phyloP scores from a whole-genome alignment of 352 stramenopile genomes.

The Plasmopara halstedii region DNA sequence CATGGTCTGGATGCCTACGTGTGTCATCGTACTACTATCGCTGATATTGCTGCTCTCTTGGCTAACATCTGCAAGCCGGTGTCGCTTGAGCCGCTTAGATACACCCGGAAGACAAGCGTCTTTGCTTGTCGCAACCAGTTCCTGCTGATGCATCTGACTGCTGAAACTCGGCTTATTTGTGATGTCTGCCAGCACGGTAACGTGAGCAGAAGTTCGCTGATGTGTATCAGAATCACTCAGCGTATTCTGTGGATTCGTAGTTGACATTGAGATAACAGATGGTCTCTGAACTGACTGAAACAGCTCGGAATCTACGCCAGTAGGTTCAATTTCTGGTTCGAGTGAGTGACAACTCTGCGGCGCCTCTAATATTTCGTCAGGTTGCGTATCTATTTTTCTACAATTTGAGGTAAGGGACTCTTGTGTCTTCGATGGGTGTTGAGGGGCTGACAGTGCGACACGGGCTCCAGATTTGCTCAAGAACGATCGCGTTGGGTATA shows the following conservation, averaged over 20 bases:
- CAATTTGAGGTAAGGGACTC: constrained; percentile 7
- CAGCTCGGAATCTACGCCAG: constrained; percentile 1
- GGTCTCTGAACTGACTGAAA: constrained; percentile 1
- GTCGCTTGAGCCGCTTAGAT: constrained; percentile 31
- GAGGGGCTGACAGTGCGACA: constrained; percentile 21
- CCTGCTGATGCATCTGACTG: constrained; percentile 14
- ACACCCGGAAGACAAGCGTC: constrained; percentile 1
- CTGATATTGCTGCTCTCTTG: constrained; percentile 28
- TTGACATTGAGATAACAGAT: not conserved
- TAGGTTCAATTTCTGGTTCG: constrained; percentile 7
- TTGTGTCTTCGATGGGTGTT: constrained; percentile 7
- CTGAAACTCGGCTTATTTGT: constrained; percentile 39
- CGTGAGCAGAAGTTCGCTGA: constrained; percentile 1
- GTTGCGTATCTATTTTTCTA: constrained; percentile 6
- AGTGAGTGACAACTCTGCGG: constrained; percentile 1
- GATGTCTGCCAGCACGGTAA: constrained; percentile 42
- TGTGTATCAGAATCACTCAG: not conserved
- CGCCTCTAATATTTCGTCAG: not conserved
- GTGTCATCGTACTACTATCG: constrained; percentile 14
- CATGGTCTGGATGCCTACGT: constrained; percentile 28
- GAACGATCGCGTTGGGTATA: constrained; percentile 2
- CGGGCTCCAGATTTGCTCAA: constrained; percentile 8
- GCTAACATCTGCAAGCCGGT: constrained; percentile 17
- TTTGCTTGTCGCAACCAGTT: constrained; percentile 1
- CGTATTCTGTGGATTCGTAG: constrained; percentile 4